These are phyloP conservation scores for Hypoxylon sp. DNA, from an alignment of 2,329 filamentous ascomycete genomes.

Conservation along the genomic window DNA sequence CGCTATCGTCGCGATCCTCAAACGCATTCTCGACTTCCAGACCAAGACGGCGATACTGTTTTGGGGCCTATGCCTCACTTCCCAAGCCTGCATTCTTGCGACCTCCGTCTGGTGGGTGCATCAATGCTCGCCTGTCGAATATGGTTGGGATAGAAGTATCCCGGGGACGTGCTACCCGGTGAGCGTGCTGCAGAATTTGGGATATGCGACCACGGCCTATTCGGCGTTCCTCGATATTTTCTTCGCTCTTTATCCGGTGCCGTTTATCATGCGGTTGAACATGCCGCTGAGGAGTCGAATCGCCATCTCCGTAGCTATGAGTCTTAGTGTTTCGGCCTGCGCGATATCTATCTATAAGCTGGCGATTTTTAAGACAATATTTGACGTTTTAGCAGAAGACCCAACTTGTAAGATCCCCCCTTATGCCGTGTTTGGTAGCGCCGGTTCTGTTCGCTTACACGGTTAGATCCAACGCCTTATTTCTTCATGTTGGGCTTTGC, in stretches of 20 bases:
- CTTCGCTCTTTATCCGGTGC: conserved; percentile 42
- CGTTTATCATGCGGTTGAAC: conserved; percentile 42
- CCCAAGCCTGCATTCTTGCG: conserved; percentile 41
- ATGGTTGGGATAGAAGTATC: conserved; percentile 37
- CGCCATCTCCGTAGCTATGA: conserved; percentile 33
- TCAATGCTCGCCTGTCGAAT: conserved; percentile 39
- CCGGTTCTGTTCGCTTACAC: background rate
- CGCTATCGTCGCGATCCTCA: conserved; percentile 40
- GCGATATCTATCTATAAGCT: conserved; percentile 42
- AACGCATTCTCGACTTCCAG: conserved; percentile 43
- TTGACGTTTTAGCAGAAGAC: conserved; percentile 29
- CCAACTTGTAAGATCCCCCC: conserved; percentile 39
- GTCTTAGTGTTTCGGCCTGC: conserved; percentile 37
- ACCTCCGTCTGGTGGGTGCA: conserved; percentile 43
- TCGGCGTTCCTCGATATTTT: conserved; percentile 43
- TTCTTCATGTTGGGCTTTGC: conserved; percentile 1
- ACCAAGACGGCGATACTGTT: conserved; percentile 40
- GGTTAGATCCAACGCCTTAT: background rate
- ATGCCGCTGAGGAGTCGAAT: conserved; percentile 40
- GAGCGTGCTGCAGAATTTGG: conserved; percentile 31
- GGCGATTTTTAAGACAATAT: conserved; percentile 36
- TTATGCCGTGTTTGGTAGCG: background rate
- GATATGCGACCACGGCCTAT: conserved; percentile 40
- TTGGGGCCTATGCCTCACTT: conserved; percentile 43
- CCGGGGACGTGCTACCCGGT: conserved; percentile 34